Conservation (phyloP, 2,329 filamentous ascomycete genomes). For the Coleophoma eucalyptorum region DNA sequence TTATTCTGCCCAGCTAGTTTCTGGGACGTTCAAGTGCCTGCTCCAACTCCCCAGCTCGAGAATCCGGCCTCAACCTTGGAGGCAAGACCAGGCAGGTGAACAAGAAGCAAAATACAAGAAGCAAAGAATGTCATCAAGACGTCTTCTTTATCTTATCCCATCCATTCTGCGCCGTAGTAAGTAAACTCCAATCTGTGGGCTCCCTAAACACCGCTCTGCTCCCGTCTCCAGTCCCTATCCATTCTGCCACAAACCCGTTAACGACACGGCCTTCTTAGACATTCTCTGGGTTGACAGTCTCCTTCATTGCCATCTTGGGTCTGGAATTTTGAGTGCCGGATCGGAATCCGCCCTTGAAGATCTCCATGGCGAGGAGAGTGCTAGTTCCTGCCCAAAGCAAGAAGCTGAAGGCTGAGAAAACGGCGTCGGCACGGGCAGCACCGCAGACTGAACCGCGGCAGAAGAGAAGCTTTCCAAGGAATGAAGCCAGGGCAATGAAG, state of each 20-base stretch:
- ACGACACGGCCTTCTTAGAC: neutral
- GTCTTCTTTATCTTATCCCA: constrained; percentile 1
- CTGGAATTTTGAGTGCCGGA: constrained; percentile 17
- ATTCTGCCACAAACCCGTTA: neutral
- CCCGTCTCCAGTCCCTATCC: neutral
- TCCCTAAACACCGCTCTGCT: neutral
- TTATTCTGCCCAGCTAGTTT: too few species aligned
- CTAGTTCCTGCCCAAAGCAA: constrained; percentile 47
- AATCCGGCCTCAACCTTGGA: neutral
- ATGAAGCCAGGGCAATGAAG: constrained; percentile 54
- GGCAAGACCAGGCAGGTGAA: neutral
- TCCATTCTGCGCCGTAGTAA: constrained; percentile 5
- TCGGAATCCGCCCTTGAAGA: constrained; percentile 39
- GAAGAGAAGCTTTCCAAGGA: constrained; percentile 51
- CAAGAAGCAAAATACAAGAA: neutral
- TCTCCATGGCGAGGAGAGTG: constrained; percentile 39
- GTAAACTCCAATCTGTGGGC: constrained; percentile 1
- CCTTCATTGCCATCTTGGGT: constrained; percentile 21
- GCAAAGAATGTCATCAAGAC: constrained; percentile 5
- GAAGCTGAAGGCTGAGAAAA: constrained; percentile 50
- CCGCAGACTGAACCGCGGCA: constrained; percentile 55
- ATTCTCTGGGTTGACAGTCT: constrained; percentile 13
- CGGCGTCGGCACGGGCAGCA: constrained; percentile 49
- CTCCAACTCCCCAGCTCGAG: neutral
- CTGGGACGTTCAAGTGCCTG: neutral